These are phyloP conservation scores for Talaromyces amestolkiae DNA, from an alignment of 2,329 filamentous ascomycete species.

Conservation along the genomic window DNA sequence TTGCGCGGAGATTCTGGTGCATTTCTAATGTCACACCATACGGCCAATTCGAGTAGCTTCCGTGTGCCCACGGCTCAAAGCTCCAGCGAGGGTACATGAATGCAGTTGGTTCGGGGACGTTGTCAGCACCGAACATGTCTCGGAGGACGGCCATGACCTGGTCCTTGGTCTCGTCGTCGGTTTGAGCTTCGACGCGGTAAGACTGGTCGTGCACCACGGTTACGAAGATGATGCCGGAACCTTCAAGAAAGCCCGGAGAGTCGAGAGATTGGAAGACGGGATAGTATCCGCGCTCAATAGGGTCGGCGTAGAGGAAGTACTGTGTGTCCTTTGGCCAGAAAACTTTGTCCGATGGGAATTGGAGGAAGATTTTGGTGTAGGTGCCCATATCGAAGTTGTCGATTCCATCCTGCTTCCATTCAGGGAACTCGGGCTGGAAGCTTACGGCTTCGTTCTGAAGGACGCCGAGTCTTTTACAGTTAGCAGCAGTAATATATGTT, in stretches of 20 bases:
- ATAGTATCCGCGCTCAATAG: conserved; percentile 51
- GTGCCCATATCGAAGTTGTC: conserved; percentile 66
- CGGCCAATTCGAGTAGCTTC: conserved; percentile 69
- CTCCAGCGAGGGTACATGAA: conserved; percentile 64
- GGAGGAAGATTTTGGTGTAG: conserved; percentile 71
- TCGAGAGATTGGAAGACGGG: conserved; percentile 65
- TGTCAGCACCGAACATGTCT: conserved; percentile 59
- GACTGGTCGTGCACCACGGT: conserved; percentile 59
- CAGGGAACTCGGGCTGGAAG: conserved; percentile 59
- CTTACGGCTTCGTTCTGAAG: conserved; percentile 60
- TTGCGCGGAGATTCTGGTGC: conserved; percentile 68
- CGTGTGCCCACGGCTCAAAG: conserved; percentile 51
- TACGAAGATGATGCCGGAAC: conserved; percentile 64
- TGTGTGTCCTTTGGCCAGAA: conserved; percentile 62
- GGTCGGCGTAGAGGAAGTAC: conserved; percentile 55
- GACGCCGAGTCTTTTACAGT: conserved; percentile 53
- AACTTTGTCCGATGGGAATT: conserved; percentile 56
- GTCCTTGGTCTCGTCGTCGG: conserved; percentile 56
- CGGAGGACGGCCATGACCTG: conserved; percentile 59
- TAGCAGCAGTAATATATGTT: neutral
- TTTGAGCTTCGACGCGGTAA: conserved; percentile 59
- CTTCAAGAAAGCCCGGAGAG: conserved; percentile 56
- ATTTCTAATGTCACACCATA: conserved; percentile 60
- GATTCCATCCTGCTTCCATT: conserved; percentile 64
- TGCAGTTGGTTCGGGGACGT: conserved; percentile 58